Conservation (phyloP, 176 grass and related monocot species). For the Carex cristatella region DNA sequence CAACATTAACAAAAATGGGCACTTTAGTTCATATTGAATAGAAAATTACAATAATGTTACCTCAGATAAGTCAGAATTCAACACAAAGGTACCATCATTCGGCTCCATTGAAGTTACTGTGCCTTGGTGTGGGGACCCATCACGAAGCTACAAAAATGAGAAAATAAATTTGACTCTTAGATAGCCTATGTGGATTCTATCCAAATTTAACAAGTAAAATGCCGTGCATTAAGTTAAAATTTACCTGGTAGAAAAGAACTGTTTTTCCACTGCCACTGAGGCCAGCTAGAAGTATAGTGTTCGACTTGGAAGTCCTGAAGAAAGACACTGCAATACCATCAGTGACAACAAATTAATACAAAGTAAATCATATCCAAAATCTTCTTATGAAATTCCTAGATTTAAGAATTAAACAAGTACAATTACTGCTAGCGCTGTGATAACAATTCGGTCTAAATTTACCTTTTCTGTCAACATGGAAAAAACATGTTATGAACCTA, state of each 20-base stretch:
- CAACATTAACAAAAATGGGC: background rate
- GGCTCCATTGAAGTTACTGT: slow-evolving; percentile 96
- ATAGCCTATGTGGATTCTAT: background rate
- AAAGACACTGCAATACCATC: slow-evolving; percentile 37
- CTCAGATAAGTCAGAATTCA: slow-evolving; percentile 67
- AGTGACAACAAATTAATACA: background rate
- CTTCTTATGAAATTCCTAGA: background rate
- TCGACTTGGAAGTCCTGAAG: slow-evolving; percentile 58
- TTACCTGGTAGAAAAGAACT: slow-evolving; percentile 87
- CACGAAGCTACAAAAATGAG: slow-evolving; percentile 57
- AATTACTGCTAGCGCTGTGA: background rate
- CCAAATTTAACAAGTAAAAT: background rate
- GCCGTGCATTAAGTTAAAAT: background rate
- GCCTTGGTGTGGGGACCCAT: slow-evolving; percentile 87
- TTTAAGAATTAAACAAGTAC: background rate
- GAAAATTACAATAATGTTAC: slow-evolving; percentile 22
- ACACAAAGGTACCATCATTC: slow-evolving; percentile 74
- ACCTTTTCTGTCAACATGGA: background rate
- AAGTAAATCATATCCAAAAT: background rate
- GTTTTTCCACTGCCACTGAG: slow-evolving; percentile 94
- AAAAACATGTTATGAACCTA: background rate
- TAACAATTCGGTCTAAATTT: background rate
- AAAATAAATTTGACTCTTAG: slow-evolving; percentile 13
- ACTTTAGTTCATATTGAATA: background rate
- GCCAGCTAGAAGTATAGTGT: slow-evolving; percentile 73